Conservation (phyloP, 2,329 filamentous ascomycete species). For the Penicillium capsulatum region DNA sequence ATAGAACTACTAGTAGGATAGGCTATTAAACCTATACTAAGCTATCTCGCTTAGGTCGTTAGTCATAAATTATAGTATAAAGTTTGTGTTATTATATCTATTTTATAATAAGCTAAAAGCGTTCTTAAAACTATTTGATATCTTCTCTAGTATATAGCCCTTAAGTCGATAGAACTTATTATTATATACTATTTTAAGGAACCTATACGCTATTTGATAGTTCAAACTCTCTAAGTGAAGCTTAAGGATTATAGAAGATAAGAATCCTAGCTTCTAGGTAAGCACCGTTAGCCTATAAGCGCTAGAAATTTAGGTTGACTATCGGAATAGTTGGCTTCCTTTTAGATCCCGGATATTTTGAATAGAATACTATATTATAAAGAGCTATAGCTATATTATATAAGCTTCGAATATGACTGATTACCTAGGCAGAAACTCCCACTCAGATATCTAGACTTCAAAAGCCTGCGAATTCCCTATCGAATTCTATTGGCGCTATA, state of each 20-base stretch:
- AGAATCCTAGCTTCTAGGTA: neutral
- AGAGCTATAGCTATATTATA: too few relatives aligned
- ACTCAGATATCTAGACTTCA: conserved; percentile 5
- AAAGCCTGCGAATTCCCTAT: neutral
- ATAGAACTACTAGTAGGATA: neutral
- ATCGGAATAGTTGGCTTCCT: too few relatives aligned
- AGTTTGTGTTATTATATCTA: neutral
- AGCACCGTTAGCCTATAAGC: neutral
- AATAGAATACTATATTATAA: too few relatives aligned
- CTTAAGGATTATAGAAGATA: neutral
- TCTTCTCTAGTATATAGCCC: neutral
- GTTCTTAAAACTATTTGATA: neutral
- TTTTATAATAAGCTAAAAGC: neutral
- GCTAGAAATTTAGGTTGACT: neutral
- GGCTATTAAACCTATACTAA: conserved; percentile 3
- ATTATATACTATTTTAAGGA: neutral
- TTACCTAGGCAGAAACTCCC: neutral
- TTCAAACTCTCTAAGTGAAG: neutral
- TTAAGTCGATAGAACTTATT: neutral
- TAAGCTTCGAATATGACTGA: too few relatives aligned
- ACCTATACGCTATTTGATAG: neutral
- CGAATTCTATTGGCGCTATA: conserved; percentile 1
- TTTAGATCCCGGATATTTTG: neutral
- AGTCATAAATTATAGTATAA: neutral
- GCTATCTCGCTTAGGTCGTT: neutral